Evolutionary conservation across 2,329 filamentous ascomycete genomes (phyloP).

Genomic region (Davidsoniella australis): DNA sequence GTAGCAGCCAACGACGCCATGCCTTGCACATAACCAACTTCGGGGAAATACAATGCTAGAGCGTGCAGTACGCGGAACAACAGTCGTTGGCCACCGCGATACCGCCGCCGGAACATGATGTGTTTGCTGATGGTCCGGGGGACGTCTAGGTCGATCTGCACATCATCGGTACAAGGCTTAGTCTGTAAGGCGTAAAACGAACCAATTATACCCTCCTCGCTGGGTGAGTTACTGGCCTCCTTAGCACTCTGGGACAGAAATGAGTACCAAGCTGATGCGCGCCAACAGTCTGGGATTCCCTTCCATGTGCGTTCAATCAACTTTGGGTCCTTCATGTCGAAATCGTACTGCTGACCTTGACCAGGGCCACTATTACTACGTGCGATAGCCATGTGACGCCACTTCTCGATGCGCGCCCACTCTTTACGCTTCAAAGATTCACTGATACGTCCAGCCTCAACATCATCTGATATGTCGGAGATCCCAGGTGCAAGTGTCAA

Average conservation of each 20-base stretch:
- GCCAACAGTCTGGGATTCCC: conserved; percentile 92
- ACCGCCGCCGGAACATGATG: conserved; percentile 90
- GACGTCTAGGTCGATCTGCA: conserved; percentile 94
- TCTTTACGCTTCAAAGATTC: conserved; percentile 46
- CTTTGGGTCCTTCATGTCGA: conserved; percentile 69
- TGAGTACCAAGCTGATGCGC: conserved; percentile 82
- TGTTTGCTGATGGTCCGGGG: conserved; percentile 87
- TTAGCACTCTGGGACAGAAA: conserved; percentile 69
- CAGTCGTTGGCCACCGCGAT: conserved; percentile 79
- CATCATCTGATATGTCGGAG: conserved; percentile 38
- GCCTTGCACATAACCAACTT: conserved; percentile 89
- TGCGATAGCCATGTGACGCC: conserved; percentile 48
- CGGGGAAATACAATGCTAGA: conserved; percentile 77
- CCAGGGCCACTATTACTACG: conserved; percentile 32
- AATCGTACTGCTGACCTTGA: conserved; percentile 52
- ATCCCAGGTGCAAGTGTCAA: conserved; percentile 41
- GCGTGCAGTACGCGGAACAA: conserved; percentile 87
- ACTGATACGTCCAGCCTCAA: conserved; percentile 32
- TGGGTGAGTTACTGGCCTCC: conserved; percentile 37
- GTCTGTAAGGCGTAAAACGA: conserved; percentile 58
- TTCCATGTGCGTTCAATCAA: conserved; percentile 91
- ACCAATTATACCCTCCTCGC: conserved; percentile 54
- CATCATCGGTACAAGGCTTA: conserved; percentile 68
- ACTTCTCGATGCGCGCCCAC: conserved; percentile 45
- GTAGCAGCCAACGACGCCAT: conserved; percentile 93